Conservation (phyloP, 179 eudicot genomes). For the Pouteria campechiana region DNA sequence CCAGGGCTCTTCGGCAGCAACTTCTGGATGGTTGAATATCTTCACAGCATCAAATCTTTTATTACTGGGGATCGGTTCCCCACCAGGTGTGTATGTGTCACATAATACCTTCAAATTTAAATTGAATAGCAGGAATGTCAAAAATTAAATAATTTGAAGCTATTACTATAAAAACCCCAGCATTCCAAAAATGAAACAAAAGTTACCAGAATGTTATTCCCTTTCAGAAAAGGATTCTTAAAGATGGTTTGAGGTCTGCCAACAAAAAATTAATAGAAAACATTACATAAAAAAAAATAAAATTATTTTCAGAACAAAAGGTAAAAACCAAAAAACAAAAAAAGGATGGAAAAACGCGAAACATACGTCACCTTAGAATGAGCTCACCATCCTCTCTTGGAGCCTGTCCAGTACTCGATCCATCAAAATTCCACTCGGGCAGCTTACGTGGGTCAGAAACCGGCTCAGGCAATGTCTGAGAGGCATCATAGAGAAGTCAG, state of each 20-base stretch:
- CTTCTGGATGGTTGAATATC: constrained; percentile 15
- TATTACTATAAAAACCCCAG: too few relatives aligned
- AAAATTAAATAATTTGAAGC: too few relatives aligned
- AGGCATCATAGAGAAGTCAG: too few relatives aligned
- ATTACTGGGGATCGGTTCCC: constrained; percentile 17
- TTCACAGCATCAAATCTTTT: constrained; percentile 13
- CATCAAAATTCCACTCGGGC: constrained; percentile 24
- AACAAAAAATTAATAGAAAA: too few relatives aligned
- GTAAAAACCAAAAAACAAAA: not conserved
- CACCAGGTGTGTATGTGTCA: constrained; percentile 21
- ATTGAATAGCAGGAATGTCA: too few relatives aligned
- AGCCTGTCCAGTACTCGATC: constrained; percentile 19
- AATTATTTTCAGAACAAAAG: too few relatives aligned
- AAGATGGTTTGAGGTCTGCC: constrained; percentile 21
- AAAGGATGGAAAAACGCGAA: not conserved
- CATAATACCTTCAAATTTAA: constrained; percentile 10
- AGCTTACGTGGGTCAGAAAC: constrained; percentile 13
- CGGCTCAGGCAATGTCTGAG: constrained; percentile 15
- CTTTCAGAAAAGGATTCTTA: constrained; percentile 24
- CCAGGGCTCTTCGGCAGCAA: constrained; percentile 35
- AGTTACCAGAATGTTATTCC: constrained; percentile 20
- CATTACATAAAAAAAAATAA: too few relatives aligned
- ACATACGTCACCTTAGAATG: constrained; percentile 15
- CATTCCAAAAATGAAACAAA: too few relatives aligned
- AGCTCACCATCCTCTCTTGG: constrained; percentile 20